Percentiles rank a stretch among this genome's conserved stretches.
Evolutionary conservation across 352 stramenopile species (phyloP).

Genomic region (Globisporangium polare): DNA sequence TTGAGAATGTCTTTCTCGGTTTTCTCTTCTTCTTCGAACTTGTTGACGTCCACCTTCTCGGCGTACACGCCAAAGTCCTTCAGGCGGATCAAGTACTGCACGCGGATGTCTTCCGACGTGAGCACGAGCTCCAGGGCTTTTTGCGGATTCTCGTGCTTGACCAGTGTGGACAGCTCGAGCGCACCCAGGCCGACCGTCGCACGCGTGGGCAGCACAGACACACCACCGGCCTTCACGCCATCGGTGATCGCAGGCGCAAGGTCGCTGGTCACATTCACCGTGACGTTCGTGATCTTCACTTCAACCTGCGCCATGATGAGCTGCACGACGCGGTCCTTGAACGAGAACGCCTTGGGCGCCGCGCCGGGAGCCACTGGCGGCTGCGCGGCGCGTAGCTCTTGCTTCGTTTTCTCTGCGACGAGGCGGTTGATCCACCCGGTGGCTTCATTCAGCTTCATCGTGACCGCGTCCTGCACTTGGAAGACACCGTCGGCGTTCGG

Average conservation of each 20-base stretch:
- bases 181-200: slow-evolving; percentile 29
- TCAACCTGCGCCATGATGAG: slow-evolving; percentile 58
- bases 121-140: slow-evolving; percentile 47
- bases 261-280: slow-evolving; percentile 32
- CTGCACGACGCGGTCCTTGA: slow-evolving; percentile 63
- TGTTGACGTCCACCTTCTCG: slow-evolving; percentile 20
- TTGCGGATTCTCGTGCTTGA: slow-evolving; percentile 39
- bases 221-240: background rate
- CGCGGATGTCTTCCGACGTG: slow-evolving; percentile 43
- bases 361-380: slow-evolving; percentile 1
- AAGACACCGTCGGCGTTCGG: slow-evolving; percentile 39
- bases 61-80: slow-evolving; percentile 47
- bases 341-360: slow-evolving; percentile 33
- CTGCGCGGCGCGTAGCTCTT: slow-evolving; percentile 24
- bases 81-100: slow-evolving; percentile 44
- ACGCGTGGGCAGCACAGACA: slow-evolving; percentile 27
- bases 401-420: slow-evolving; percentile 25
- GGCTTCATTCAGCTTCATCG: slow-evolving; percentile 54
- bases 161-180: slow-evolving; percentile 36
- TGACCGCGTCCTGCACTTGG: slow-evolving; percentile 40
- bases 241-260: slow-evolving; percentile 18
- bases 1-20: slow-evolving; percentile 20
- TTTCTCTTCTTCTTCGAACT: background rate
- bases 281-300: slow-evolving; percentile 40
- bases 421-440: slow-evolving; percentile 32